Base-by-base conservation (phyloP, 371 early-diverging fungal genomes). In the Zychaea mexicana region DNA sequence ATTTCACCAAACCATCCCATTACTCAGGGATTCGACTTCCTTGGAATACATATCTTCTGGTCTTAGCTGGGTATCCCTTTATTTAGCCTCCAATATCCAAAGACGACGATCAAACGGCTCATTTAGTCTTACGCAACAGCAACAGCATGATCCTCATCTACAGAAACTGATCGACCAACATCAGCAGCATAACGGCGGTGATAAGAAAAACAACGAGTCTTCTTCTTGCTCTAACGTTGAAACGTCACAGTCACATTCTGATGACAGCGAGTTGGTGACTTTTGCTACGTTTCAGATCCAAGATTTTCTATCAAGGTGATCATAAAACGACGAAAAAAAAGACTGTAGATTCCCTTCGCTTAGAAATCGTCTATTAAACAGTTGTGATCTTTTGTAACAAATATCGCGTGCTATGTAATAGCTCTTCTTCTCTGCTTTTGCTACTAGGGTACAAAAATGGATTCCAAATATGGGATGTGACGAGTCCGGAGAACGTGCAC, bases 401-500 rank as follows among this genome's bases (percentile, higher is more conserved):
- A n/a, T n/a, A n/a, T n/a, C n/a, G n/a, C n/a, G n/a, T n/a, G n/a
- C n/a, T n/a, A n/a, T n/a, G n/a, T n/a, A 42, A 42, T 49, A 24
- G 49, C n/a, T 49, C 1, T 9, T 49, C n/a, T 1, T 49, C 49
- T 49, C 21, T 46, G 9, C 84, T 85, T 56, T 67, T 94, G 32
- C 59, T 91, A 27, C 68, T 94, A 31, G 94, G 93, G 5, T 94
- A 94, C 72, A 67, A 71, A 5, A 84, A 88, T 61, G 94, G 94
- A 3, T 90, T 94, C 68, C 94, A 94, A 64, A 76, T 94, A 17
- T 94, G 94, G 94, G 81, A 90, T 62, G 79, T 92, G 17, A 79
- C 87, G 2, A 82, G 88, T 59, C 78, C 83, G 9, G 88, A 90
- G 61, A 87, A 89, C 67, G 83, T 90, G 28, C 86, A 82, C 56